phyloP scores from a whole-genome alignment of 139 green algal species.

The Raphidocelis subcapitata region DNA sequence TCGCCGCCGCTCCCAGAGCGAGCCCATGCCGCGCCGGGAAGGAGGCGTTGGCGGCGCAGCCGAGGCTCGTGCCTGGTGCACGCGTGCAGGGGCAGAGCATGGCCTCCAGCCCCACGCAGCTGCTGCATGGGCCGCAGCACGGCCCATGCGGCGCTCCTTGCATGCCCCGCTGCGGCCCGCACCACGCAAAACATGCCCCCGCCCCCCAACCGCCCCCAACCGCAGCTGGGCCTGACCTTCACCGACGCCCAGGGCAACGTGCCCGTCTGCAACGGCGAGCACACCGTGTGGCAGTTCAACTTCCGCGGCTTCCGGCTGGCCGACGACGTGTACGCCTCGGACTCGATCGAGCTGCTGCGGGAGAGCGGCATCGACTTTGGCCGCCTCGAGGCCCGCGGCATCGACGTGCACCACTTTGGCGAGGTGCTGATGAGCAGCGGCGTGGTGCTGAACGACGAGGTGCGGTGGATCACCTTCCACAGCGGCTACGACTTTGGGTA shows the following conservation, averaged over 20 bases:
- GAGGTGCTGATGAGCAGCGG: slow-evolving; percentile 96
- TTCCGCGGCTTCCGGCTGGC: slow-evolving; percentile 91
- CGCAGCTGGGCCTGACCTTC: slow-evolving; percentile 98
- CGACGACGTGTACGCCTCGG: slow-evolving; percentile 96
- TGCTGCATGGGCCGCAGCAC: no score
- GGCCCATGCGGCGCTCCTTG: no score
- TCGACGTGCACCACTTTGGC: slow-evolving; percentile 93
- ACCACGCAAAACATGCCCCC: no score
- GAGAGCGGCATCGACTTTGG: slow-evolving; percentile 97
- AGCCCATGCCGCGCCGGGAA: no score
- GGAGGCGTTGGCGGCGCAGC: no score
- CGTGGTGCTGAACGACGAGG: slow-evolving; percentile 95
- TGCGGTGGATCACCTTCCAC: slow-evolving; percentile 69
- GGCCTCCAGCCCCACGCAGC: no score
- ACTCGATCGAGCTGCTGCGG: slow-evolving; percentile 97
- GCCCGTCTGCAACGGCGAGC: slow-evolving; percentile 77
- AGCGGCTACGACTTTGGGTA: slow-evolving; percentile 99
- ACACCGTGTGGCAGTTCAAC: slow-evolving; percentile 99
- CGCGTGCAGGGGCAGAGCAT: no score
- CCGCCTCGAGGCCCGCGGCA: slow-evolving; percentile 70
- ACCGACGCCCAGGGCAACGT: slow-evolving; percentile 89
- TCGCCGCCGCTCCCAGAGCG: no score
- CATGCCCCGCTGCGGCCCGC: no score
- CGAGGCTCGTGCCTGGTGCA: no score
- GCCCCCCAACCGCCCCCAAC: no score